phyloP scores from a whole-genome alignment of 2,329 filamentous ascomycete species.

The Calonectria montana region DNA sequence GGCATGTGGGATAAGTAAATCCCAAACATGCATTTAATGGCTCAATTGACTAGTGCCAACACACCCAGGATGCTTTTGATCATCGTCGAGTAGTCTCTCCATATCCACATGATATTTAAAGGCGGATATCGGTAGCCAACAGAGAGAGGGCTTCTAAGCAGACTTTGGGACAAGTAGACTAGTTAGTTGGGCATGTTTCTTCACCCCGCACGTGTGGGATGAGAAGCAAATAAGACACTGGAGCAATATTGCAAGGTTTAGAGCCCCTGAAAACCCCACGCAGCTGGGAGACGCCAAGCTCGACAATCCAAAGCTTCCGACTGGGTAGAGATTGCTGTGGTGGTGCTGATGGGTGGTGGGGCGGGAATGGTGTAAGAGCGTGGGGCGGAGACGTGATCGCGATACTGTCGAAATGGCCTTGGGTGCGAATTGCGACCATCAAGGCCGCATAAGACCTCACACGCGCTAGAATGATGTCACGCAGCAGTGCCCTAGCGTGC shows the following conservation, averaged over 20 bases:
- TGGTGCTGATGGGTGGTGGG: constrained; percentile 22
- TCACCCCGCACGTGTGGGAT: constrained; percentile 10
- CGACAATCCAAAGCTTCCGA: constrained; percentile 2
- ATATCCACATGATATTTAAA: not conserved
- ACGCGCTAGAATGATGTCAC: constrained; percentile 31
- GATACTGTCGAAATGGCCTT: constrained; percentile 23
- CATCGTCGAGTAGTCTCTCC: too few relatives aligned
- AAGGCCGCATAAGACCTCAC: constrained; percentile 6
- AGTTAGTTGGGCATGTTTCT: not conserved
- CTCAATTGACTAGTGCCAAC: not conserved
- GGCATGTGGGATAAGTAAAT: not conserved
- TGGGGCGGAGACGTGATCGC: constrained; percentile 38
- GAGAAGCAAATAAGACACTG: not conserved
- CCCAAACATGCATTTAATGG: not conserved
- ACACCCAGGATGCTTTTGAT: not conserved
- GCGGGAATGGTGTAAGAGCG: constrained; percentile 39
- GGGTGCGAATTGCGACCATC: constrained; percentile 15
- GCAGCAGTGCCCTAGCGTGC: constrained; percentile 33
- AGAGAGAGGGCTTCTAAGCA: not conserved
- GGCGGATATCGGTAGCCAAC: not conserved
- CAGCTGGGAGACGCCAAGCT: not conserved
- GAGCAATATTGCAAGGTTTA: not conserved
- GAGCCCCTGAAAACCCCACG: not conserved
- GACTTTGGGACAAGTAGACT: not conserved
- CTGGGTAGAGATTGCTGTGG: not conserved